Evolutionary conservation across 768 basidiomycete species (phyloP).

Genomic region (Dioszegia hungarica): DNA sequence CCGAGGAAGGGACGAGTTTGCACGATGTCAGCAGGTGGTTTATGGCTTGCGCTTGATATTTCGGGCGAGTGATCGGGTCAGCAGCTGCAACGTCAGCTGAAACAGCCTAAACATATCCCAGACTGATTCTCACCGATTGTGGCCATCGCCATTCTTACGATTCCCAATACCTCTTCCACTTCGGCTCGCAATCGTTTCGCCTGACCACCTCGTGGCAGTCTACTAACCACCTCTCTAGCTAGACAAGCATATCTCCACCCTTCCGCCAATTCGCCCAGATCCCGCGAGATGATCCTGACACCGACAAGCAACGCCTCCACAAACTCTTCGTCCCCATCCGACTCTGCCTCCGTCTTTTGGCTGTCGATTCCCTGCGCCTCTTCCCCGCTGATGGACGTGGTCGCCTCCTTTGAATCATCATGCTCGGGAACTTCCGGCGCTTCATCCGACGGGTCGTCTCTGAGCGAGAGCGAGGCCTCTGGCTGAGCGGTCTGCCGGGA

Average conservation of each 20-base stretch:
- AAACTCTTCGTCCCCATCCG: constrained; percentile 67
- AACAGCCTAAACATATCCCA: too few species aligned
- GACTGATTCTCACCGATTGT: constrained; percentile 58
- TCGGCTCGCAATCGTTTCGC: constrained; percentile 23
- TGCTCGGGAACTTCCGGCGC: background rate
- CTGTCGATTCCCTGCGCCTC: constrained; percentile 5
- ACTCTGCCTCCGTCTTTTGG: constrained; percentile 46
- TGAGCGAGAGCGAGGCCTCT: constrained; percentile 44
- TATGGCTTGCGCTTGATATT: constrained; percentile 58
- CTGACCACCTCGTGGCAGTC: constrained; percentile 54
- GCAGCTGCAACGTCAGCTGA: constrained; percentile 54
- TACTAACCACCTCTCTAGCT: constrained; percentile 53
- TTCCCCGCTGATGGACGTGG: background rate
- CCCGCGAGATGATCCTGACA: constrained; percentile 65
- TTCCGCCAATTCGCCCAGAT: constrained; percentile 58
- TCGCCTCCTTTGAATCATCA: constrained; percentile 1
- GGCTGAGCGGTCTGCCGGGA: constrained; percentile 60
- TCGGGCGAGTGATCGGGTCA: constrained; percentile 60
- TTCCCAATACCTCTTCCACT: constrained; percentile 54
- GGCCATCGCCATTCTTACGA: constrained; percentile 67
- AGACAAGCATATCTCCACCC: constrained; percentile 45
- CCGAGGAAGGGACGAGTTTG: constrained; percentile 37
- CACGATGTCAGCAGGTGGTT: constrained; percentile 51
- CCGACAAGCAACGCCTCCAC: constrained; percentile 74
- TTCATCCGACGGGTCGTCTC: constrained; percentile 20